These are phyloP conservation scores for Sanghuangporus sanghuang DNA, from an alignment of 1,284 basidiomycete genomes.

Conservation along the genomic window DNA sequence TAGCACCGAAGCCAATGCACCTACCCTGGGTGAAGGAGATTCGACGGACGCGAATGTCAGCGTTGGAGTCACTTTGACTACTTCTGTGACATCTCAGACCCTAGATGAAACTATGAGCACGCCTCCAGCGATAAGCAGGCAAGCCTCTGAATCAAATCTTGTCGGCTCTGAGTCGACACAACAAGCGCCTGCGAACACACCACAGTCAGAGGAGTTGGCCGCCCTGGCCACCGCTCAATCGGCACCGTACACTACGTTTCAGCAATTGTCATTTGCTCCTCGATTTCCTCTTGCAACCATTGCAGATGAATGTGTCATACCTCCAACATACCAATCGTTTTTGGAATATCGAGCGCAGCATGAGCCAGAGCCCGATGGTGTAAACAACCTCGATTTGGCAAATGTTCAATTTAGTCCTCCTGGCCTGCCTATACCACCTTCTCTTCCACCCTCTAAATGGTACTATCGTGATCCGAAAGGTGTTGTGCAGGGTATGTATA, in stretches of 20 bases:
- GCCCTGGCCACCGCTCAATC: conserved; percentile 62
- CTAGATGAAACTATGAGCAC: conserved; percentile 15
- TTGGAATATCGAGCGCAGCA: conserved; percentile 59
- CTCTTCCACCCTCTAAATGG: conserved; percentile 65
- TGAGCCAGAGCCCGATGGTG: conserved; percentile 48
- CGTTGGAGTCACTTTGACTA: conserved; percentile 53
- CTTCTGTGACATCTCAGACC: conserved; percentile 19
- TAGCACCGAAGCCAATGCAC: conserved; percentile 39
- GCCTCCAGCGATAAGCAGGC: conserved; percentile 18
- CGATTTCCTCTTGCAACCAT: conserved; percentile 81
- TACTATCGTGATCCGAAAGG: conserved; percentile 77
- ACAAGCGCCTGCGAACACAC: conserved; percentile 18
- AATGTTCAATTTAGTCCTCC: conserved; percentile 71
- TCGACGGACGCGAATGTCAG: conserved; percentile 59
- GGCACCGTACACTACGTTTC: conserved; percentile 84
- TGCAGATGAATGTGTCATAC: conserved; percentile 83
- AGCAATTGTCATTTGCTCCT: conserved; percentile 78
- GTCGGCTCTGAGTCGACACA: neutral
- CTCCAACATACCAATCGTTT: conserved; percentile 78
- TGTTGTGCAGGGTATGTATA: conserved; percentile 58
- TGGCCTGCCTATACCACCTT: conserved; percentile 65
- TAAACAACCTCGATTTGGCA: conserved; percentile 40
- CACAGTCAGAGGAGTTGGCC: conserved; percentile 54
- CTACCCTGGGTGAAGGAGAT: conserved; percentile 40
- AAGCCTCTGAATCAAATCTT: conserved; percentile 13